A percentile compares a stretch with the other conserved stretches of the same genome.
These are phyloP conservation scores for Angomonas deanei DNA, from an alignment of 208 protist genomes.

Conservation along the genomic window DNA sequence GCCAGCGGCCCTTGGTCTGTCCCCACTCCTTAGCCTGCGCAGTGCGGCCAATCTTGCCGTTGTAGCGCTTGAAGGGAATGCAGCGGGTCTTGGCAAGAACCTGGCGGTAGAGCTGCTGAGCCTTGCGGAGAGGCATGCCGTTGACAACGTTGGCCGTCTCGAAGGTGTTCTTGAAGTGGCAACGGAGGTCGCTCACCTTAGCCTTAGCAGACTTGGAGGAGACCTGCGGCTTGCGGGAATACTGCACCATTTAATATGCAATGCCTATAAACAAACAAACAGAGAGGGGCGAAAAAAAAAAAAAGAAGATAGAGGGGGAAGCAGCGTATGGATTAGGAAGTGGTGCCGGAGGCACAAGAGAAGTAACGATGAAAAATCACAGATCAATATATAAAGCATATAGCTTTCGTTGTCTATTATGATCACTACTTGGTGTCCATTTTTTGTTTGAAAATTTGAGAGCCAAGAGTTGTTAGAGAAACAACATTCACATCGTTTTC, in stretches of 20 bases:
- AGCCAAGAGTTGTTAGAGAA: slow-evolving; percentile 52
- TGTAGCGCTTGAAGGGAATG: slow-evolving; percentile 94
- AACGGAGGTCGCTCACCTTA: slow-evolving; percentile 51
- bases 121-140: slow-evolving; percentile 90
- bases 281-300: not conserved
- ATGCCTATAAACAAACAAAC: too few relatives aligned
- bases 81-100: slow-evolving; percentile 92
- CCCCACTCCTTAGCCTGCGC: slow-evolving; percentile 91
- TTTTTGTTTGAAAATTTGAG: slow-evolving; percentile 29
- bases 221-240: slow-evolving; percentile 89
- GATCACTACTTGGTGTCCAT: too few relatives aligned
- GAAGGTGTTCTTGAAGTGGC: slow-evolving; percentile 92
- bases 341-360: not conserved
- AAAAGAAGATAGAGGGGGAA: not conserved
- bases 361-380: not conserved
- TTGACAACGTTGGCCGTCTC: slow-evolving; percentile 92
- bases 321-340: not conserved
- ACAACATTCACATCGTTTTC: slow-evolving; percentile 56
- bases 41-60: slow-evolving; percentile 88
- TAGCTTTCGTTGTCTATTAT: too few relatives aligned
- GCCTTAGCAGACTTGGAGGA: slow-evolving; percentile 84
- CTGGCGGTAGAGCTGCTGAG: slow-evolving; percentile 90
- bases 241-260: slow-evolving; percentile 91
- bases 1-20: slow-evolving; percentile 91
- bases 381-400: not conserved